phyloP scores from a whole-genome alignment of 2,329 filamentous ascomycete genomes.

The Pseudogymnoascus sp. region DNA sequence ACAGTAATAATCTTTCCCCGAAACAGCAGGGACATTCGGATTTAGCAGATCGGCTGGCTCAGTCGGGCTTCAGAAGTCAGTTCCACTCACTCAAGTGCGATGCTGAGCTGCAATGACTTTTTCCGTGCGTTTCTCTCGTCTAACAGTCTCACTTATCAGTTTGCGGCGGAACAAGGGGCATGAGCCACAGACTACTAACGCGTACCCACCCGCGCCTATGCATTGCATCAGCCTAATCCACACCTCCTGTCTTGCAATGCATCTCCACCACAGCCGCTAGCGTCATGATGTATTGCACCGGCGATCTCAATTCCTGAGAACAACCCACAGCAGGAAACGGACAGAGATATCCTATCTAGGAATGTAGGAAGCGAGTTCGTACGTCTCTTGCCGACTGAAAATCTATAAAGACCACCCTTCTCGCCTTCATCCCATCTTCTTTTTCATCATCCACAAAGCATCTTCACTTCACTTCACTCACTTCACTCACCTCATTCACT shows the following conservation, averaged over 20 bases:
- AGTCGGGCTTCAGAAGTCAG: not conserved
- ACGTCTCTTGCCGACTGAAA: not conserved
- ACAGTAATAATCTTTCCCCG: not conserved
- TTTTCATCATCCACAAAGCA: not conserved
- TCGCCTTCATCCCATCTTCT: not conserved
- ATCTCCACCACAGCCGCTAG: not conserved
- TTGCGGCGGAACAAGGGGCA: not conserved
- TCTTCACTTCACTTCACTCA: constrained; percentile 1
- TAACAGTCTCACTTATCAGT: not conserved
- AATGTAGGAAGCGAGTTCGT: not conserved
- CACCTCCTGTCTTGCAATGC: not conserved
- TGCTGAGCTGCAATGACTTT: not conserved
- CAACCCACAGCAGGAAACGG: not conserved
- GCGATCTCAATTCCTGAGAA: not conserved
- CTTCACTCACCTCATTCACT: constrained; percentile 2
- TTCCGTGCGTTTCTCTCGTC: not conserved
- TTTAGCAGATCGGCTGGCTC: not conserved
- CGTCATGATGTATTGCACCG: not conserved
- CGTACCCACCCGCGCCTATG: not conserved
- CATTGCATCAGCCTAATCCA: not conserved
- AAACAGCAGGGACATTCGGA: not conserved
- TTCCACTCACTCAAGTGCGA: not conserved
- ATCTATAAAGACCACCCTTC: constrained; percentile 4
- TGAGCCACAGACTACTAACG: not conserved
- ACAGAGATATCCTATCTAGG: not conserved